These are phyloP conservation scores for Rhodotorula sp. DNA, from an alignment of 1,284 basidiomycete species.

Conservation along the genomic window DNA sequence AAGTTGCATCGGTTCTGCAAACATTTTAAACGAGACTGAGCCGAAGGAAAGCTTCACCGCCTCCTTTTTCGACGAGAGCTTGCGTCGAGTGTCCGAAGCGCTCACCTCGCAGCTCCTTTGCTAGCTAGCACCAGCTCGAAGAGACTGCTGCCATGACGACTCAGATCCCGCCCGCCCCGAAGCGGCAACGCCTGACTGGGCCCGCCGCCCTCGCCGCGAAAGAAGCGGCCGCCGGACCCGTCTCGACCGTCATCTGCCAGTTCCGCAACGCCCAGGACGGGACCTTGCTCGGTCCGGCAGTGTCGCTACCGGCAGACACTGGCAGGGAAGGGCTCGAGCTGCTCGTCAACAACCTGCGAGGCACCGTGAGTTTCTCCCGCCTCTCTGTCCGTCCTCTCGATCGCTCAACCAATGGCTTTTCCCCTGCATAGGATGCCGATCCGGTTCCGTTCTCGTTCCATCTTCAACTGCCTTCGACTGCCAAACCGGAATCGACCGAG, in stretches of 20 bases:
- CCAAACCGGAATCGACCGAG: background rate
- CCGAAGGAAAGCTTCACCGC: background rate
- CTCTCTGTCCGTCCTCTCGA: background rate
- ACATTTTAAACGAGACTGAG: background rate
- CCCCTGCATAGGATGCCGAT: constrained; percentile 67
- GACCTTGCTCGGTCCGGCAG: constrained; percentile 71
- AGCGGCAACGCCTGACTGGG: constrained; percentile 24
- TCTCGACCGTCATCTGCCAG: constrained; percentile 76
- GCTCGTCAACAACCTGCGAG: constrained; percentile 77
- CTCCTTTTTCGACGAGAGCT: background rate
- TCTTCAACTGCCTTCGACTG: constrained; percentile 58
- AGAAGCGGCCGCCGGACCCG: constrained; percentile 47
- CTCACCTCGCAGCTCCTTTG: no score
- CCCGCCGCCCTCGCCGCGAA: constrained; percentile 9
- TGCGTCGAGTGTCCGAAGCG: background rate
- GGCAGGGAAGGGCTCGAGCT: constrained; percentile 78
- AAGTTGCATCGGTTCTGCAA: no score
- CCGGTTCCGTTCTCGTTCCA: constrained; percentile 87
- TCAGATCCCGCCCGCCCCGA: constrained; percentile 38
- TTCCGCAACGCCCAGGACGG: constrained; percentile 86
- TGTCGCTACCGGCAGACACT: constrained; percentile 82
- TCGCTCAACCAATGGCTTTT: background rate
- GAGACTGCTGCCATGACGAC: constrained; percentile 25
- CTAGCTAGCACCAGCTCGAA: background rate
- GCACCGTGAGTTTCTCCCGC: constrained; percentile 57